Evolutionary conservation across 441 rosid genomes (phyloP), one percentile per base, ranked within the genome.

Genomic region (Melastoma candidum): DNA sequence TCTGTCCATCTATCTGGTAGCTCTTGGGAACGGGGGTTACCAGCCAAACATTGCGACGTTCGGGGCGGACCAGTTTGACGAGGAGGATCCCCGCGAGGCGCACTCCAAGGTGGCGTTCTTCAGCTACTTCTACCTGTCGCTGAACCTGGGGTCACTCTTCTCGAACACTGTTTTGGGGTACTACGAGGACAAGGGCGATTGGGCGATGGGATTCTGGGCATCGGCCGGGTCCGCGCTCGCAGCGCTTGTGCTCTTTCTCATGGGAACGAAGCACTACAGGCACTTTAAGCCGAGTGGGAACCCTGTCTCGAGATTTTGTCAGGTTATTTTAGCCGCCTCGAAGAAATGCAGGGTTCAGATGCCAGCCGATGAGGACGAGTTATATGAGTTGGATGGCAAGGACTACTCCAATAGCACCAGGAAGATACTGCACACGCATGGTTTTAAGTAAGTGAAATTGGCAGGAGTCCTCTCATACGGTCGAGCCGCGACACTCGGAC

Each of bases 241-340:
- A 10, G 51, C 52, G 4, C 48, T 46, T 45, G 9, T 46, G 12
- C 5, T 47, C 7, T 12, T 57, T 44, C 39, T 57, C 51, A n/a
- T 50, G 13, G 51, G 46, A 27, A 57, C 43, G n/a, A 29, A 26
- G 13, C 47, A 12, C 44, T 57, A 46, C 27, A 32, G 60, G 9
- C 51, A 57, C 29, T 57, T 47, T 41, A 57, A 47, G 60, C 46
- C 44, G 7, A 32, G 22, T 3, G 51, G 60, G 13, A 46, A 57
- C 36, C 60, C 60, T 3, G 27, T 47, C 24, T 57, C 51, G n/a
- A 57, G 60, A 51, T 57, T 57, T 51, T 45, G 51, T 57, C 60
- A 47, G 51, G 60, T 57, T 50, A 57, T 57, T 26, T 44, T 57
- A 3, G 52, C 60, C 8, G 47, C 60, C 13, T 8, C 48, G 6